Evolutionary conservation across 1,284 basidiomycete genomes (phyloP), one percentile per base, ranked within the genome.

Genomic region (Leccinum ponderosum): DNA sequence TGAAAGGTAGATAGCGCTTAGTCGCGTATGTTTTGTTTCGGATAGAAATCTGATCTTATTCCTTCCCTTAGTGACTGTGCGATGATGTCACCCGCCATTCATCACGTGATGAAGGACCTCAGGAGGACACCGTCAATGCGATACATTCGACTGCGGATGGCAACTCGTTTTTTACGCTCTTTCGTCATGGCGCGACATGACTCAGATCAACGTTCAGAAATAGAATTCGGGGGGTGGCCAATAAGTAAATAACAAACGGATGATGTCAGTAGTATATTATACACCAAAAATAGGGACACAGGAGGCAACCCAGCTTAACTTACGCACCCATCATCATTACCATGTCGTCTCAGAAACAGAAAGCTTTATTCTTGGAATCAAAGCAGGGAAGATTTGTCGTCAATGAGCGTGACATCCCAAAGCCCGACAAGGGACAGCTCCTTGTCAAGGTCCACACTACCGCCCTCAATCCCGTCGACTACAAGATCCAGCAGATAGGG

Each of bases 381-480:
- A 65, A 68, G 37, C 66, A 68, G 7, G 71, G 73, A 2, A 56
- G 27, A 2, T 64, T 75, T 25, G 51, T 61, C 25, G 56, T 75
- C 25, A 33, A 51, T 3, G 61, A 65, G 27, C 64, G 62, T 51
- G 64, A 68, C 15, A 65, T 81, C 15, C 78, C 77, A 1, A 74
- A 66, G 50, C 79, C 81, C 3, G 74, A 71, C 6, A 65, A 69
- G 4, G 77, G 77, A 5, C 74, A 84, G 63, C 64, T 85, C 2
- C 72, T 83, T 22, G 74, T 84, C 58, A 80, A 78, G 62, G 62
- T 83, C 37, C 62, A 77, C 5, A 66, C 80, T 0, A 62, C 75
- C 8, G 78, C 75, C 3, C 73, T 85, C 11, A 84, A 84, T 65
- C 82, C 82, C 4, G 64, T 80, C n/a, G 83, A 83, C 67, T 83